Evolutionary conservation across 164 flowering plant species (phyloP), one percentile per base, ranked within the genome.

Genomic region (Platanus orientalis): DNA sequence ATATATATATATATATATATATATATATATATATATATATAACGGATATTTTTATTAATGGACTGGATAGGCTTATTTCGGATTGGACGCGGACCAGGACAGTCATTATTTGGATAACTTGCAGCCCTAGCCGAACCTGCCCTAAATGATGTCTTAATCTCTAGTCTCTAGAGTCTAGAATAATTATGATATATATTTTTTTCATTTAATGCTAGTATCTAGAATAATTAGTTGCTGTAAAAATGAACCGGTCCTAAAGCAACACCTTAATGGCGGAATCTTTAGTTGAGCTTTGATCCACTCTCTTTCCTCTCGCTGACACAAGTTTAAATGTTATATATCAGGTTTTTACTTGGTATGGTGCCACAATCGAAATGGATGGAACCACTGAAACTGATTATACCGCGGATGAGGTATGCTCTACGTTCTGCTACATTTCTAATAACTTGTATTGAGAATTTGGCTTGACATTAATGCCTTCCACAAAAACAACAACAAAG

Each of bases 281-380:
- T 16, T 53, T n/a, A 53, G 2, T 24, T 6, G 9, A 16, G 6
- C 23, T 10, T 5, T 27, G 50, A 36, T 9, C 16, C 20, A 16
- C 0, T n/a, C 26, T 57, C 25, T 45, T 26, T 20, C 24, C 6
- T 42, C 16, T 25, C 5, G 29, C 19, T 60, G 17, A 61, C 28
- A 14, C 28, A 34, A 21, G 25, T 24, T 27, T 11, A 23, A 39
- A 30, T 45, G 23, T 47, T 34, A 16, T 25, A 27, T 63, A 10
- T 57, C 66, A 94, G 97, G 88, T 94, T 64, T 91, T 91, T 64
- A 83, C 96, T 25, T 94, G 99, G 99, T 79, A 86, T 74, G 97
- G 99, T 50, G 96, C 99, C 13, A 86, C 93, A 27, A 81, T 91
- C 61, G 99, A 94, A 69, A 75, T 91, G 80, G 90, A 91, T 60